Conservation (phyloP, 768 basidiomycete species). For the Tricholoma matsutake region DNA sequence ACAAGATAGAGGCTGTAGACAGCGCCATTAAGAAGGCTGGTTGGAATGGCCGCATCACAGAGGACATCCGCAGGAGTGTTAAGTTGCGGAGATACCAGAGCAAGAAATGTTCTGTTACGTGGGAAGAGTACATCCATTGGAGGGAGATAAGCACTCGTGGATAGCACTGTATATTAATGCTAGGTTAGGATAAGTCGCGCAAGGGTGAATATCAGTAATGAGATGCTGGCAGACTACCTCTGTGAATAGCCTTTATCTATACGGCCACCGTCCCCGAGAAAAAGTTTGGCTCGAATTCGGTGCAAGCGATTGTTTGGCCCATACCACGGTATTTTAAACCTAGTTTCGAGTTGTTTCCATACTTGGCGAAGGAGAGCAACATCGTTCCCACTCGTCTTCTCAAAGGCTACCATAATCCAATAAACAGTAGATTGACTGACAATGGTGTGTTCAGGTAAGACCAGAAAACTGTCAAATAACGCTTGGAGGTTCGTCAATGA, state of each 20-base stretch:
- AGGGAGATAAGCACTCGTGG: slow-evolving; percentile 35
- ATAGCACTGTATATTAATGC: background rate
- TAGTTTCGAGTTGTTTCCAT: slow-evolving; percentile 53
- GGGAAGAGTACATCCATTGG: slow-evolving; percentile 81
- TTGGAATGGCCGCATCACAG: slow-evolving; percentile 78
- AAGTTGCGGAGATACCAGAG: slow-evolving; percentile 83
- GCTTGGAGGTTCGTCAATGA: slow-evolving; percentile 50
- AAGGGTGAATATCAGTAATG: background rate
- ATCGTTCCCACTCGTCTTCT: slow-evolving; percentile 55
- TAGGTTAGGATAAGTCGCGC: background rate
- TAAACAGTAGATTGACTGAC: slow-evolving; percentile 50
- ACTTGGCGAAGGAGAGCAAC: slow-evolving; percentile 46
- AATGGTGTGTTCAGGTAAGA: slow-evolving; percentile 42
- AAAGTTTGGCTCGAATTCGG: slow-evolving; percentile 36
- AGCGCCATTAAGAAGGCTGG: slow-evolving; percentile 94
- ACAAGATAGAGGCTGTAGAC: slow-evolving; percentile 83
- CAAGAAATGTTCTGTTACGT: slow-evolving; percentile 59
- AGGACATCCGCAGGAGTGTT: slow-evolving; percentile 74
- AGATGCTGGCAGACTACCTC: background rate
- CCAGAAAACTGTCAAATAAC: slow-evolving; percentile 62
- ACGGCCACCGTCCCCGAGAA: slow-evolving; percentile 19
- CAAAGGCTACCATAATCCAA: slow-evolving; percentile 69
- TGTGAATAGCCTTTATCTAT: background rate
- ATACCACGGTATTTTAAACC: slow-evolving; percentile 46
- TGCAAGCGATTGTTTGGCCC: slow-evolving; percentile 44